A percentile compares a stretch with the other conserved stretches of the same genome.
These are phyloP conservation scores for Funneliformis caledonium DNA, from an alignment of 371 early-diverging fungal species.

Conservation along the genomic window DNA sequence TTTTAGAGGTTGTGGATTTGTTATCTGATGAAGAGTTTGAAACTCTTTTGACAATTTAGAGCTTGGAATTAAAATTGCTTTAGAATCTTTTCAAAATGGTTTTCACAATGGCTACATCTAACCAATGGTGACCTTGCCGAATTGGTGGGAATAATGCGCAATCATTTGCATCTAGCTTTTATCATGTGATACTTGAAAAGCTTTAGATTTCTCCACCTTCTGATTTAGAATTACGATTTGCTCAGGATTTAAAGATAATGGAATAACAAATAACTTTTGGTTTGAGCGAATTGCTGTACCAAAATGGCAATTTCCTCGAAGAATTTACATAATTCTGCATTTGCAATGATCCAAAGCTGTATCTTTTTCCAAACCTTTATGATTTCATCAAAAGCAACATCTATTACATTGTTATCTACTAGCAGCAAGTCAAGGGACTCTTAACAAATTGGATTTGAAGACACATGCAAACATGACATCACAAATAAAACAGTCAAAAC, in stretches of 20 bases:
- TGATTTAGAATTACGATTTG: background rate
- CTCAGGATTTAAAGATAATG: background rate
- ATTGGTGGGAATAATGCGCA: background rate
- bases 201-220: background rate
- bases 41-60: background rate
- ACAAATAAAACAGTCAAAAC: background rate
- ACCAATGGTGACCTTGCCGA: background rate
- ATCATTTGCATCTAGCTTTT: too few species aligned
- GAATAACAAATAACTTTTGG: constrained; percentile 4
- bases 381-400: background rate
- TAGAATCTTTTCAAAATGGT: constrained; percentile 10
- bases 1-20: too few species aligned
- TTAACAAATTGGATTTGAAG: background rate
- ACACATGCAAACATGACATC: background rate
- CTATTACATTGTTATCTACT: background rate
- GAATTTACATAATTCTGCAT: background rate
- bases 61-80: background rate
- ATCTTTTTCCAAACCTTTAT: background rate
- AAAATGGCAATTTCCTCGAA: background rate
- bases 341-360: background rate
- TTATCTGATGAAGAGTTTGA: too few species aligned
- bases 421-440: background rate
- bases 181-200: background rate
- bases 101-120: background rate
- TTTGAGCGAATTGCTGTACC: background rate